Evolutionary conservation across 176 grass and related monocot species (phyloP), one percentile per base, ranked within the genome.

Genomic region (Rhynchospora breviuscula): DNA sequence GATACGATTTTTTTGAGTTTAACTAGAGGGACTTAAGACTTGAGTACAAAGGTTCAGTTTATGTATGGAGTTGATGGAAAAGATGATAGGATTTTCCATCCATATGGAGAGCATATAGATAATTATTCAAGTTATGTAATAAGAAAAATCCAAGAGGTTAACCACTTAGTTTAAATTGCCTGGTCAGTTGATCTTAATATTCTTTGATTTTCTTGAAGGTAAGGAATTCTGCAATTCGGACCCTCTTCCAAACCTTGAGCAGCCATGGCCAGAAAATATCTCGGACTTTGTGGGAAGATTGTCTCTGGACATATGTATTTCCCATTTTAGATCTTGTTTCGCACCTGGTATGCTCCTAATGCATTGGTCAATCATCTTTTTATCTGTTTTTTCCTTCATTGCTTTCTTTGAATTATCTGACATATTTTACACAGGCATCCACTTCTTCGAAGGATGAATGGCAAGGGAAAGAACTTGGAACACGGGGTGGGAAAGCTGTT

Each of bases 381-480:
- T 84, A 23, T 18, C 23, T 44, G 66, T 71, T 25, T 87, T 64
- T 91, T 45, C 79, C 64, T 78, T 5, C 8, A 13, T 46, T 25
- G 70, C 70, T 75, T 59, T 89, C 17, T 33, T 21, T 53, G 78
- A 46, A 82, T 79, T 70, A 58, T 88, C 47, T 89, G 35, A 53
- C 54, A 82, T 77, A 43, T 31, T 74, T 88, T 91, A 79, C 75
- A 40, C 84, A 98, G 95, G 95, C 95, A 35, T 89, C 95, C 85
- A 98, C 90, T 48, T 98, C 95, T 54, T 98, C 92, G 65, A 88
- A 87, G 82, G 95, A 98, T 84, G 95, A 98, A 85, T 98, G 95
- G 92, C 95, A 95, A 82, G 95, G 95, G 33, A 98, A 98, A 87
- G 95, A 98, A 81, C 85, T 98, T 81, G 95, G 95, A 67, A 98